Conservation (phyloP, 225 moss, liverwort and hornwort species). For the Climacium dendroides region DNA sequence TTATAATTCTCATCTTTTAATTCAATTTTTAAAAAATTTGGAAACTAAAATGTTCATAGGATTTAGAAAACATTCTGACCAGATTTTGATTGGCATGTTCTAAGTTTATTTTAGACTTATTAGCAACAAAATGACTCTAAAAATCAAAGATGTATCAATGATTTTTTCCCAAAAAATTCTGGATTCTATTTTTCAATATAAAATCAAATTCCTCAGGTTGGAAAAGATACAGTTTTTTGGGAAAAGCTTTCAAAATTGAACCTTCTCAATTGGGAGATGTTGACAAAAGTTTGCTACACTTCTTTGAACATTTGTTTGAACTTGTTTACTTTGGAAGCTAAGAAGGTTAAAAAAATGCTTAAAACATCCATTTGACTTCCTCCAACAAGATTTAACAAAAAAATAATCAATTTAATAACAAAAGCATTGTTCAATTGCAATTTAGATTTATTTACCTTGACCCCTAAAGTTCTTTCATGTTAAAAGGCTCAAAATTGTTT, state of each 20-base stretch:
- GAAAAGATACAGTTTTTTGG: background rate
- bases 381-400: too few relatives aligned
- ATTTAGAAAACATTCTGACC: background rate
- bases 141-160: background rate
- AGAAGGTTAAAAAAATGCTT: too few relatives aligned
- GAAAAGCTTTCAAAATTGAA: background rate
- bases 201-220: background rate
- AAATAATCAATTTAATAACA: too few relatives aligned
- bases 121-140: background rate
- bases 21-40: background rate
- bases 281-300: background rate
- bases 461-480: too few relatives aligned
- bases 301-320: background rate
- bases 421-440: too few relatives aligned
- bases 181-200: accelerated
- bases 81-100: background rate
- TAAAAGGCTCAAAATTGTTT: too few relatives aligned
- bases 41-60: background rate
- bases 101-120: background rate
- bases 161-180: background rate
- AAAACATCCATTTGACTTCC: too few relatives aligned
- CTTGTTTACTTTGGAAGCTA: background rate
- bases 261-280: background rate
- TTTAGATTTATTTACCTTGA: too few relatives aligned
- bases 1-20: background rate